Evolutionary conservation across 306 rosid species (phyloP).

Genomic region (Cyamopsis tetragonoloba): DNA sequence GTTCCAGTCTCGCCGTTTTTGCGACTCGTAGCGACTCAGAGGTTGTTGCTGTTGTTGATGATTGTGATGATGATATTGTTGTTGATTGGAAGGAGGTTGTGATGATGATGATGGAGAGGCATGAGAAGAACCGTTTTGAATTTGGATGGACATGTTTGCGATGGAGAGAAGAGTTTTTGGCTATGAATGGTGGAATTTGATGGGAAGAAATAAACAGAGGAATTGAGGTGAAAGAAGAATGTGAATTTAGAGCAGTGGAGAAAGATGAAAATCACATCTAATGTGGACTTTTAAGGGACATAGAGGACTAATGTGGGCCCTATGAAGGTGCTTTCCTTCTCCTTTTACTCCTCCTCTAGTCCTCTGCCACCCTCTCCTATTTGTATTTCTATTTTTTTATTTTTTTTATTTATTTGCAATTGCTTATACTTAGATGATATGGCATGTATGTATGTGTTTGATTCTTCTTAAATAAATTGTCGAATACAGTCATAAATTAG

Average conservation of each 20-base stretch:
- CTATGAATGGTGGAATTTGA: not conserved
- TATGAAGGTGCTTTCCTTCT: constrained; percentile 49
- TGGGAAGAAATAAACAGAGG: constrained; percentile 8
- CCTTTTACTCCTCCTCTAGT: constrained; percentile 13
- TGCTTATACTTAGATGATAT: too few species aligned
- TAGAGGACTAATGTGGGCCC: constrained; percentile 71
- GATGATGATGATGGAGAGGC: constrained; percentile 38
- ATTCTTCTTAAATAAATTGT: too few species aligned
- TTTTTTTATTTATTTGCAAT: constrained; percentile 24
- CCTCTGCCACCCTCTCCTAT: not conserved
- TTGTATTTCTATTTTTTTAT: constrained; percentile 8
- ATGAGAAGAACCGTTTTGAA: constrained; percentile 34
- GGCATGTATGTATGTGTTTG: too few species aligned
- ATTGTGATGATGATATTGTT: not conserved
- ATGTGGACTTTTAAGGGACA: constrained; percentile 72
- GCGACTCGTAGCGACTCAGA: constrained; percentile 80
- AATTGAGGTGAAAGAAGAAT: constrained; percentile 39
- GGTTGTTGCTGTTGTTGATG: constrained; percentile 4
- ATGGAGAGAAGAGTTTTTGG: not conserved
- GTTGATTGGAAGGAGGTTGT: not conserved
- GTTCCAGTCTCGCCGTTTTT: constrained; percentile 86
- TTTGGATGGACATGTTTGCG: constrained; percentile 44
- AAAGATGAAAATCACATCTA: constrained; percentile 75
- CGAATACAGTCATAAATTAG: too few species aligned
- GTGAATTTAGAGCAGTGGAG: constrained; percentile 50